Evolutionary conservation across 2,329 filamentous ascomycete genomes (phyloP).

Genomic region (Ceratocystis cacaofunesta): DNA sequence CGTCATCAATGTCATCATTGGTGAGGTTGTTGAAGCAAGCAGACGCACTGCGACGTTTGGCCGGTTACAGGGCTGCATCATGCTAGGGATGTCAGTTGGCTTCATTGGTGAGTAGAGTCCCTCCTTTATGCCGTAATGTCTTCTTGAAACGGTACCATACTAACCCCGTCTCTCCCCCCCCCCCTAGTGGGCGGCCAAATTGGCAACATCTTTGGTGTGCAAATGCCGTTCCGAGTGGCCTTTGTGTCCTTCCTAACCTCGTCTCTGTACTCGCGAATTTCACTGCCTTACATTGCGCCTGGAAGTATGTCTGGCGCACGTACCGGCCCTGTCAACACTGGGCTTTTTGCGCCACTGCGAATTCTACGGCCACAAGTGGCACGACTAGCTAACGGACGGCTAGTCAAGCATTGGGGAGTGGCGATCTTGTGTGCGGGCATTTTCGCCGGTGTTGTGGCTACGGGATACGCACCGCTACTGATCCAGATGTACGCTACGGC

Average conservation of each 20-base stretch:
- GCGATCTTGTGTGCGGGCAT: constrained; percentile 50
- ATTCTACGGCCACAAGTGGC: constrained; percentile 46
- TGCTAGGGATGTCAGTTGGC: constrained; percentile 50
- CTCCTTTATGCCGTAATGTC: not conserved
- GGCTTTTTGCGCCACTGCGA: constrained; percentile 48
- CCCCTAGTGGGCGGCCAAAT: constrained; percentile 44
- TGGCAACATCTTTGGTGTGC: constrained; percentile 47
- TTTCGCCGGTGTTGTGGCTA: constrained; percentile 52
- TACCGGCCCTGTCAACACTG: constrained; percentile 28
- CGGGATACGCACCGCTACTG: constrained; percentile 49
- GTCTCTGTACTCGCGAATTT: constrained; percentile 28
- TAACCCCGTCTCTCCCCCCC: not conserved
- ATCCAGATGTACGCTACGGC: constrained; percentile 45
- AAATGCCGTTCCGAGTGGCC: constrained; percentile 49
- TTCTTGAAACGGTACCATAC: not conserved
- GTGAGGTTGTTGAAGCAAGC: constrained; percentile 45
- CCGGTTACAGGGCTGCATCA: constrained; percentile 48
- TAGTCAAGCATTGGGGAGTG: constrained; percentile 44
- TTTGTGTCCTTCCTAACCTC: constrained; percentile 39
- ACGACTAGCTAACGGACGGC: constrained; percentile 33
- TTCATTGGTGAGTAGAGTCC: constrained; percentile 34
- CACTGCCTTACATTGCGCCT: constrained; percentile 37
- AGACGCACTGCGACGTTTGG: constrained; percentile 51
- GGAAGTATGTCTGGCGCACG: constrained; percentile 26
- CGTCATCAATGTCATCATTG: constrained; percentile 52